Evolutionary conservation across 176 grass and related monocot species (phyloP).

Genomic region (Ampelocalamus luodianensis): DNA sequence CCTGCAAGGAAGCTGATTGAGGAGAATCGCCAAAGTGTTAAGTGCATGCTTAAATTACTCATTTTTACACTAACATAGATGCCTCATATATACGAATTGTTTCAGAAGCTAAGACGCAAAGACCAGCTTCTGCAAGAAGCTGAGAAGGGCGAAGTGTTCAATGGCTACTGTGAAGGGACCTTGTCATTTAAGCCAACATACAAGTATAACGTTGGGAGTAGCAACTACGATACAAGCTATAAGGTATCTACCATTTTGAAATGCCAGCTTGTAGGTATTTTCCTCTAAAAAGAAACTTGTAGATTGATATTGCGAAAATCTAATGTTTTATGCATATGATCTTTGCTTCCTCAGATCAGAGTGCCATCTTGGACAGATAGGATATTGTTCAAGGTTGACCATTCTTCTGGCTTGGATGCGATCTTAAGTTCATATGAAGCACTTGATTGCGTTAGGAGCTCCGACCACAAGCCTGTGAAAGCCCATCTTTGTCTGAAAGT

Average conservation of each 20-base stretch:
- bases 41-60: not conserved
- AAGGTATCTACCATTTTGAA: constrained; percentile 45
- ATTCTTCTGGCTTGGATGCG: constrained; percentile 60
- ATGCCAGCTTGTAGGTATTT: not conserved
- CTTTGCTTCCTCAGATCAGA: constrained; percentile 52
- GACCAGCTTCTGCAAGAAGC: constrained; percentile 75
- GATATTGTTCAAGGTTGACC: constrained; percentile 74
- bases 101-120: constrained; percentile 58
- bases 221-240: constrained; percentile 66
- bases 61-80: not conserved
- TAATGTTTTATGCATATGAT: constrained; percentile 9
- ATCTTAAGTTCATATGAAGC: constrained; percentile 66
- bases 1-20: constrained; percentile 58
- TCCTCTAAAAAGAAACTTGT: not conserved
- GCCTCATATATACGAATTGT: not conserved
- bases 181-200: constrained; percentile 74
- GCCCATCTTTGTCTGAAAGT: constrained; percentile 69
- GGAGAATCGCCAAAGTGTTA: constrained; percentile 57
- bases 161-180: constrained; percentile 65
- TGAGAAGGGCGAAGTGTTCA: constrained; percentile 69
- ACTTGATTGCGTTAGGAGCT: constrained; percentile 58
- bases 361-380: constrained; percentile 80
- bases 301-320: not conserved
- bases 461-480: constrained; percentile 72
- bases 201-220: constrained; percentile 65